Percentiles rank a stretch among this genome's conserved stretches.
phyloP scores from a whole-genome alignment of 2,329 filamentous ascomycete genomes.

The Ambrosiella xylebori region DNA sequence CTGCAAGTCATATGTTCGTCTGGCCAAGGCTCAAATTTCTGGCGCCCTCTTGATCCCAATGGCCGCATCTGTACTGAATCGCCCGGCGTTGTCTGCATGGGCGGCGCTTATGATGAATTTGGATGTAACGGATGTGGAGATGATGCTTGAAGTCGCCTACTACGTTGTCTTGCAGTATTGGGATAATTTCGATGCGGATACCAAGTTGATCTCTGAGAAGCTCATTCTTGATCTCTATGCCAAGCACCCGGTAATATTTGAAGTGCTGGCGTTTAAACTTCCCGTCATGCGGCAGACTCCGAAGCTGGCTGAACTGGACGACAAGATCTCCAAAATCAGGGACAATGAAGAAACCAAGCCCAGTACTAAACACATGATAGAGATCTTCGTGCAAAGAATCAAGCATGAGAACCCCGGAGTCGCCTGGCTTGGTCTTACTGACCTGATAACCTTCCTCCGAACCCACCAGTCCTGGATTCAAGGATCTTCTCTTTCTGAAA shows the following conservation, averaged over 20 bases:
- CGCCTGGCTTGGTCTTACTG: constrained; percentile 61
- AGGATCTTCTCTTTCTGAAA: constrained; percentile 62
- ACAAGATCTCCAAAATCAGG: constrained; percentile 28
- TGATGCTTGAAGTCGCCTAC: constrained; percentile 74
- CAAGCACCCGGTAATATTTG: constrained; percentile 42
- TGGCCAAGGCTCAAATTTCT: constrained; percentile 81
- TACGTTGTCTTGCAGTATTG: constrained; percentile 75
- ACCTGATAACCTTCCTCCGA: constrained; percentile 58
- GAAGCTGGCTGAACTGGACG: constrained; percentile 50
- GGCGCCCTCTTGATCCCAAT: constrained; percentile 83
- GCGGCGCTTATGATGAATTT: constrained; percentile 57
- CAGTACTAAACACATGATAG: constrained; percentile 17
- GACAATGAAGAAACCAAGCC: constrained; percentile 33
- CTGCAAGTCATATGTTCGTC: constrained; percentile 53
- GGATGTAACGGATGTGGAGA: constrained; percentile 60
- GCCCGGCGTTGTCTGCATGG: constrained; percentile 73
- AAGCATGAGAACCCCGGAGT: constrained; percentile 74
- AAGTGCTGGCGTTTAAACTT: constrained; percentile 53
- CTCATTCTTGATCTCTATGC: constrained; percentile 49
- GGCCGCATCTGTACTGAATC: constrained; percentile 53
- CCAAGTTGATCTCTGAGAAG: constrained; percentile 40
- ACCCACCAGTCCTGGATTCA: constrained; percentile 63
- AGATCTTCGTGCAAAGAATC: constrained; percentile 54
- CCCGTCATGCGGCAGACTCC: constrained; percentile 61
- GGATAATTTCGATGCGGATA: constrained; percentile 43